These are phyloP conservation scores for Pichia kudriavzevii DNA, from an alignment of 1,139 yeast genomes.

Conservation along the genomic window DNA sequence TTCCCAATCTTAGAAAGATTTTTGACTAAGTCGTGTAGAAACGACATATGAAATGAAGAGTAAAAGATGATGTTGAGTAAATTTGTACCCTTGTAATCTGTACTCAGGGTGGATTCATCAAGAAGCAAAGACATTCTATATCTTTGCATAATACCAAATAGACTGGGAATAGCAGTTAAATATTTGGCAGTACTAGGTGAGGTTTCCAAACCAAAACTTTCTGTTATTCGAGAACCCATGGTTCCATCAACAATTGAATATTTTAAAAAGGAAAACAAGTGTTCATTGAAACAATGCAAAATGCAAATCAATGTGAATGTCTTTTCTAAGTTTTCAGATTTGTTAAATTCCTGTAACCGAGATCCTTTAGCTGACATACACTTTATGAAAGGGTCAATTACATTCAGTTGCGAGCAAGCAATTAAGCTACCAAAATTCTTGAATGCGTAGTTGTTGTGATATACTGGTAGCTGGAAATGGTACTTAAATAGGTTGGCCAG, in stretches of 20 bases:
- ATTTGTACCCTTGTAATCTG: slow-evolving; percentile 14
- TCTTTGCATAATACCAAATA: slow-evolving; percentile 16
- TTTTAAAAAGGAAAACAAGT: slow-evolving; percentile 11
- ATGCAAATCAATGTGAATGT: slow-evolving; percentile 16
- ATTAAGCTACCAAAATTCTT: slow-evolving; percentile 22
- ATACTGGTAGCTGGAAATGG: slow-evolving; percentile 23
- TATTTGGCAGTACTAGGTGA: not conserved
- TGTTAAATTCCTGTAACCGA: too few species aligned
- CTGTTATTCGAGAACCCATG: slow-evolving; percentile 2
- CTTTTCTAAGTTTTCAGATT: slow-evolving; percentile 19
- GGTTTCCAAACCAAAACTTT: slow-evolving; percentile 2
- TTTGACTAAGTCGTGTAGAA: slow-evolving; percentile 4
- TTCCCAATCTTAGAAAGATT: slow-evolving; percentile 1
- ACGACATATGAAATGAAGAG: slow-evolving; percentile 11
- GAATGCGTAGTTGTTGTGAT: slow-evolving; percentile 22
- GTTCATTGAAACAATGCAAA: slow-evolving; percentile 17
- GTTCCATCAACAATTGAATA: not conserved
- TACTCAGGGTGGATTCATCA: slow-evolving; percentile 18
- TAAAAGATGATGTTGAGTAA: slow-evolving; percentile 14
- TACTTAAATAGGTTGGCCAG: slow-evolving; percentile 20
- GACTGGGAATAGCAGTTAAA: slow-evolving; percentile 10
- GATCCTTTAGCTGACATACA: slow-evolving; percentile 10
- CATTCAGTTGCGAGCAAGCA: slow-evolving; percentile 9
- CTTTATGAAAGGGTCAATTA: slow-evolving; percentile 17
- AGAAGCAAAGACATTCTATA: slow-evolving; percentile 16